Percentiles rank a stretch among this genome's conserved stretches.
Conservation (phyloP, 2,329 filamentous ascomycete genomes). For the Talaromyces sp. region DNA sequence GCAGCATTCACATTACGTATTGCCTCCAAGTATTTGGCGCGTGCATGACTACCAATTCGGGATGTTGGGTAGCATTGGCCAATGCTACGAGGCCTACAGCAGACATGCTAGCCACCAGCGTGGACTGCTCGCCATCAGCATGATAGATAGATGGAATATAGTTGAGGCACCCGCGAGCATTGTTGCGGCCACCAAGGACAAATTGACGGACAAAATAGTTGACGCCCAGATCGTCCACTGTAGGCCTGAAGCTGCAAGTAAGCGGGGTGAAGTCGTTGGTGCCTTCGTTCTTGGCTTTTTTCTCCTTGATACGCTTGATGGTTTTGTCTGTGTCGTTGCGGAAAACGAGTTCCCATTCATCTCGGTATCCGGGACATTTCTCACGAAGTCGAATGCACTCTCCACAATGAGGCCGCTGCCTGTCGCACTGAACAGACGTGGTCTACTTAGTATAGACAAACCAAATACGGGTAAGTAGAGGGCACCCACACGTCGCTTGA, state of each 20-base stretch:
- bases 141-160: background rate
- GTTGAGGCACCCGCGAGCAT: background rate
- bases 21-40: background rate
- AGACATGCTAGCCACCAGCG: background rate
- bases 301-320: slow-evolving; percentile 18
- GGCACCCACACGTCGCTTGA: background rate
- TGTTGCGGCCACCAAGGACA: background rate
- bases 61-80: background rate
- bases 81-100: background rate
- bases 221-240: background rate
- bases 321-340: slow-evolving; percentile 24
- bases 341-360: slow-evolving; percentile 28
- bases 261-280: background rate
- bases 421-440: background rate
- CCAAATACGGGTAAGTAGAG: background rate
- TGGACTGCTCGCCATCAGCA: background rate
- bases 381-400: slow-evolving; percentile 24
- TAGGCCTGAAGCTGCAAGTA: background rate
- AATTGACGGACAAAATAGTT: background rate
- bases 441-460: background rate
- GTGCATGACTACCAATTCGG: background rate
- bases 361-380: slow-evolving; percentile 28
- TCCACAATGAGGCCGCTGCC: background rate
- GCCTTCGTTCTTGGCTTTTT: background rate
- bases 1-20: background rate